Base-by-base conservation (phyloP, 2,329 filamentous ascomycete species). In the Phialophora macrospora region DNA sequence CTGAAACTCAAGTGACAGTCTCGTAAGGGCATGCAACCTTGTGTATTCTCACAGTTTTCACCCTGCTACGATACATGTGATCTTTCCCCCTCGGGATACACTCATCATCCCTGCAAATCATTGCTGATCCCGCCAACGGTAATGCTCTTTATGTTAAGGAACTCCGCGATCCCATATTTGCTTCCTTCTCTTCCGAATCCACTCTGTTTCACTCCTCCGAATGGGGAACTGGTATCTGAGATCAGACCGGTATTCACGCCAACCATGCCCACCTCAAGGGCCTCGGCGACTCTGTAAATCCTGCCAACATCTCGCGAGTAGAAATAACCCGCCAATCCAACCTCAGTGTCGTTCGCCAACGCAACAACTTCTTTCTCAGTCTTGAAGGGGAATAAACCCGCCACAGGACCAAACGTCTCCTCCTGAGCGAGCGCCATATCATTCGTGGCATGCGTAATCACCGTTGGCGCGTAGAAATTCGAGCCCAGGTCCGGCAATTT, bases 381-480 rank as follows among this genome's bases (percentile, higher is more conserved):
- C 55, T 91, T 86, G 75, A 98, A 99, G 56, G 88, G 85, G 82
- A 97, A 97, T 14, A 98, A 79, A 0, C 91, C 94, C 0, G 93
- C 94, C 0, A 98, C 90, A 2, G 95, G 95, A 0, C 95, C 95
- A 76, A 99, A 99, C 0, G 94, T 99, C 82, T 99, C 95, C 78
- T 98, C 94, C 1, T 82, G 82, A 4, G 91, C 89, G 71, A 98
- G 85, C 66, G 86, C 84, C 95, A 98, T 98, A 49, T 93, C 88
- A 64, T 84, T 82, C 11, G 84, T 96, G 89, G 97, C 94, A 68
- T 90, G 91, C 9, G 90, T 89, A 67, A 99, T 87, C 49, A 98
- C 90, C 0, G 95, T 98, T 2, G 92, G 92, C 74, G 93, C 86
- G 80, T 90, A 97, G 81, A 96, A 99, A 81, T 96, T 96, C 46